Base-by-base conservation (phyloP, 169 alveolate species). In the Fabrea salina region DNA sequence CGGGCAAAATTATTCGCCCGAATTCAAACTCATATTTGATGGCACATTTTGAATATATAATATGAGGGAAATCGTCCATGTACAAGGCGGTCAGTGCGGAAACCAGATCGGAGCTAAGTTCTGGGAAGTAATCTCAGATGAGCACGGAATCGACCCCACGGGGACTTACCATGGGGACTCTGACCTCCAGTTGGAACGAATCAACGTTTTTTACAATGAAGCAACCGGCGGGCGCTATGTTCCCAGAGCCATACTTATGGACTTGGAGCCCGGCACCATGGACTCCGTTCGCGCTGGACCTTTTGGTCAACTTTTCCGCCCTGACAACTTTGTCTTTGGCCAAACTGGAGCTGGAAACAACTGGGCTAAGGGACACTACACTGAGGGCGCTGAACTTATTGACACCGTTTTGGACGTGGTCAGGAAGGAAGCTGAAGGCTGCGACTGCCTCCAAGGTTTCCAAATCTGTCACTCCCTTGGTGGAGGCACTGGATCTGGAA, bases 121-220 rank as follows among this genome's bases (percentile, higher is more conserved):
- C 96, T 98, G 99, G 99, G 99, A 97, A 92, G 99, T 97, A 80
- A 97, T 98, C 83, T 97, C 99, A 51, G 99, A 97, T 82, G 99
- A 98, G 84, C 99, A 98, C 82, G 99, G 99, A 81, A 97, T 98
- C 72, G 99, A 97, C 96, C 91, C 94, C 54, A 91, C 95, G 71
- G 97, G 97, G 50, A 89, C 93, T 58, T 93, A 91, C 85, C 94
- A 91, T 59, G 97, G 97, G 27, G 97, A 93, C 77, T 88, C 94
- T 58, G 97, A 93, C 80, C 75, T 91, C 47, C 88, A 94, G 88
- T 81, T 94, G 61, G 96, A 91, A 75, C 84, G 96, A 71, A 92
- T 88, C 85, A 86, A 86, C 47, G 92, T 98, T 44, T 98, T 93
- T 87, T 97, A 95, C 97, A 96, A 96, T 85, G 99, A 98, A 83